Evolutionary conservation across 371 early-diverging fungal species (phyloP).

Genomic region (Coemansia sp.): DNA sequence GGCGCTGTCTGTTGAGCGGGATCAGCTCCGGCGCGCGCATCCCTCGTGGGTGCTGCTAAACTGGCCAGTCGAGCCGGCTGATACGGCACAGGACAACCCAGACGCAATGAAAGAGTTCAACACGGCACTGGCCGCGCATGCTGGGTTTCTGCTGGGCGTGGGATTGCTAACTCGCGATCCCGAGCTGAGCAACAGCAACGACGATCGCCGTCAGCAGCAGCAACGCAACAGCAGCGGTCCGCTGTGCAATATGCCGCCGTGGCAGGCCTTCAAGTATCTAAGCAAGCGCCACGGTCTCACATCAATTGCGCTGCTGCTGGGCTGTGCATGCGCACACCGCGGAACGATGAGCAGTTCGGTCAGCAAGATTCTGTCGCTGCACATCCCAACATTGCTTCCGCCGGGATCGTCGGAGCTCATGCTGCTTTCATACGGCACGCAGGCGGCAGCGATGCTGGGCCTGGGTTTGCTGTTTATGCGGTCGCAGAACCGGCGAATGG

Average conservation of each 20-base stretch:
- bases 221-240: slow-evolving; percentile 57
- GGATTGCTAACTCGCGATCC: slow-evolving; percentile 55
- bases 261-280: slow-evolving; percentile 65
- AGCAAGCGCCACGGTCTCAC: slow-evolving; percentile 65
- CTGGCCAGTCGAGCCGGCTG: slow-evolving; percentile 54
- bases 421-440: slow-evolving; percentile 57
- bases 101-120: slow-evolving; percentile 12
- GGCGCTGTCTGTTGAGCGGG: slow-evolving; percentile 67
- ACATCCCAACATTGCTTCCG: slow-evolving; percentile 69
- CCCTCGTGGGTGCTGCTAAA: slow-evolving; percentile 79
- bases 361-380: slow-evolving; percentile 66
- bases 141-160: slow-evolving; percentile 78
- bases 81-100: slow-evolving; percentile 29
- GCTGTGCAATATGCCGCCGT: slow-evolving; percentile 60
- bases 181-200: neutral
- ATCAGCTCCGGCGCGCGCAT: slow-evolving; percentile 56
- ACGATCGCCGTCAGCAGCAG: neutral
- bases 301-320: slow-evolving; percentile 72
- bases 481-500: slow-evolving; percentile 64
- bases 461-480: slow-evolving; percentile 76
- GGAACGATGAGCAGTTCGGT: slow-evolving; percentile 65
- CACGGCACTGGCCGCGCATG: slow-evolving; percentile 55
- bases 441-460: slow-evolving; percentile 68
- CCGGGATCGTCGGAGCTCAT: slow-evolving; percentile 56
- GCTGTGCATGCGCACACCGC: slow-evolving; percentile 67